Evolutionary conservation across 352 stramenopile genomes (phyloP), one percentile per base, ranked within the genome.

Genomic region (Globisporangium radiosum): DNA sequence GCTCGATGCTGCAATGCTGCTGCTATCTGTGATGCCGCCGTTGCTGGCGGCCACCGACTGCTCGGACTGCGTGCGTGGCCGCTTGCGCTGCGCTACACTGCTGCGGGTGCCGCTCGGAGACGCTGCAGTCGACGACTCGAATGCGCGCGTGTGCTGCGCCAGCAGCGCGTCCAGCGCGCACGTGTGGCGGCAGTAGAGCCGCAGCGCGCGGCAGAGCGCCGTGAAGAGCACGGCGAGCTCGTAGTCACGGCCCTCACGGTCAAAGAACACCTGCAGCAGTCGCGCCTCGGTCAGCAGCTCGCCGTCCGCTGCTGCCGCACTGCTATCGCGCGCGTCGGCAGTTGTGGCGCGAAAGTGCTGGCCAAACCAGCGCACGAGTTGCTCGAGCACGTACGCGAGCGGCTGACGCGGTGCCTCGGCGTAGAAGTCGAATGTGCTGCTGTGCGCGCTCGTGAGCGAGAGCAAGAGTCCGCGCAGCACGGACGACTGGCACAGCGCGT

Each of bases 281-380:
- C 60, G 68, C n/a, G 64, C 63, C 45, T 86, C 77, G 0, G 76
- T 81, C 52, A 87, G 45, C 6, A 74, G 14, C 48, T 73, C 64
- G 15, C 38, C 19, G 14, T 56, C 53, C 45, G 62, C 39, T 0
- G 71, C 52, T 5, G 54, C 65, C 1, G 25, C 25, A 33, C 25
- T 33, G 7, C 8, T 49, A 14, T 47, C 8, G n/a, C 6, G 44
- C 17, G 49, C 43, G 7, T 15, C 15, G 0, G 51, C 13, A 4
- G 52, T 44, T 10, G 39, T 17, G 5, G 83, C 15, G 40, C 60
- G 50, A 60, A 89, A 91, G n/a, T 77, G 61, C 39, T 56, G 43
- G 45, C 67, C 57, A 52, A 91, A 89, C 84, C 85, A 94, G 15
- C 72, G 76, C 63, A 91, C 62, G 13, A 94, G 65, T 57, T 83